Evolutionary conservation across 2,329 filamentous ascomycete species (phyloP).

Genomic region (Fusarium cyanostomum): DNA sequence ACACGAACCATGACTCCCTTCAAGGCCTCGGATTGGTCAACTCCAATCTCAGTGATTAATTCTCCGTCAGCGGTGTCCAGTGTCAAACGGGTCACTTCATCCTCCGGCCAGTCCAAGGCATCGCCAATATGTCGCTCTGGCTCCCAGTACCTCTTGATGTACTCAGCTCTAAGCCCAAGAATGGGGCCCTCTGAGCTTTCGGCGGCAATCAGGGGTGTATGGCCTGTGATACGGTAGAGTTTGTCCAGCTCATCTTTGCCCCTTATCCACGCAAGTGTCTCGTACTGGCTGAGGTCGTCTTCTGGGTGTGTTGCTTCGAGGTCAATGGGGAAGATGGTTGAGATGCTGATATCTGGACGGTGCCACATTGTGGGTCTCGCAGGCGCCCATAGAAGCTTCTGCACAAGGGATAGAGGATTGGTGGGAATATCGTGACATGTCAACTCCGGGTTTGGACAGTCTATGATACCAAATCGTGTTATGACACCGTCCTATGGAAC

Average conservation of each 20-base stretch:
- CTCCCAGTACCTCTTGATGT: neutral
- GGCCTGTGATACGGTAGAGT: neutral
- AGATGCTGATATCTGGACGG: neutral
- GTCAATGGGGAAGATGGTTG: neutral
- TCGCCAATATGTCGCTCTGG: neutral
- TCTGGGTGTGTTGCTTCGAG: neutral
- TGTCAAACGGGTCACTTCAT: neutral
- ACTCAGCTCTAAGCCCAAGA: neutral
- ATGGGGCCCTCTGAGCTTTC: neutral
- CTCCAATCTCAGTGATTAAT: constrained; percentile 7
- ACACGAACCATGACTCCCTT: constrained; percentile 6
- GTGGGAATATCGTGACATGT: neutral
- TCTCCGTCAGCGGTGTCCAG: neutral
- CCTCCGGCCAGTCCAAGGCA: neutral
- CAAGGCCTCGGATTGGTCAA: neutral
- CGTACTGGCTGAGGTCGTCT: neutral
- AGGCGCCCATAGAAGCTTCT: neutral
- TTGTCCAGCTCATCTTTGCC: neutral
- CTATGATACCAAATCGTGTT: neutral
- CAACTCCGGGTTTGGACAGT: neutral
- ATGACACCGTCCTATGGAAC: constrained; percentile 5
- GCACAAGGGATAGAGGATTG: neutral
- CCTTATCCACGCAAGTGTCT: neutral
- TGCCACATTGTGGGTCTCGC: neutral
- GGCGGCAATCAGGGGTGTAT: neutral